Conservation (phyloP, 225 moss, liverwort and hornwort species). For the Ulota crispa region DNA sequence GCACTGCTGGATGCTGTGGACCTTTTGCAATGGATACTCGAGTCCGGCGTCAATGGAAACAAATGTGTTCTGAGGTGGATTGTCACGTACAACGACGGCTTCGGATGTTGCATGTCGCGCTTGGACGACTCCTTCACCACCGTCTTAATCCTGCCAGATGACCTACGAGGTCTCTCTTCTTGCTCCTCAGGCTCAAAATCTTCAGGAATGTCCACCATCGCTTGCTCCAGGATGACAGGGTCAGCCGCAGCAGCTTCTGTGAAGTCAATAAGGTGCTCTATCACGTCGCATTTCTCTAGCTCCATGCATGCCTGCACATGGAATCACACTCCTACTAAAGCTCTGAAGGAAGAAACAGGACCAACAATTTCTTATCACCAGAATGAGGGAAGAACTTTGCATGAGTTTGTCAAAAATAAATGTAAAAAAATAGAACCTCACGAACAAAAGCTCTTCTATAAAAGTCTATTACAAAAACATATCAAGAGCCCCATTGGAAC, state of each 20-base stretch:
- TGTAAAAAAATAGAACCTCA: neutral
- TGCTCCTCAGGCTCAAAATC: constrained; percentile 25
- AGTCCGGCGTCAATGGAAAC: neutral
- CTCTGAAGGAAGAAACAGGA: neutral
- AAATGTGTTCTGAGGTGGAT: neutral
- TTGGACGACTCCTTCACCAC: constrained; percentile 42
- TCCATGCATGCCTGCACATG: constrained; percentile 66
- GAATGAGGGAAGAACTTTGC: neutral
- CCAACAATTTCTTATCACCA: neutral
- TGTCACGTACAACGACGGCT: constrained; percentile 46
- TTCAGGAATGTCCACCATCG: constrained; percentile 38
- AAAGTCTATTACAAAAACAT: neutral
- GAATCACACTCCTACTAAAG: neutral
- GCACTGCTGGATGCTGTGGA: too few relatives aligned
- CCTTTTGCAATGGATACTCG: neutral
- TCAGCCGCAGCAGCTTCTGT: constrained; percentile 69
- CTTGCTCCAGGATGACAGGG: constrained; percentile 52
- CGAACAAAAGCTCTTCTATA: too few relatives aligned
- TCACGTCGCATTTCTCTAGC: constrained; percentile 85
- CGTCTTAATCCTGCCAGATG: constrained; percentile 17
- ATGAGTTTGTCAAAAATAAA: neutral
- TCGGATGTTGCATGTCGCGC: constrained; percentile 47
- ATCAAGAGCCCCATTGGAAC: neutral
- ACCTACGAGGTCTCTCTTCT: neutral
- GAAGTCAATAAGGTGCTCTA: constrained; percentile 92